Percentiles rank a stretch among this genome's conserved stretches.
Evolutionary conservation across 164 flowering plant species (phyloP).

Genomic region (Tetrastigma voinierianum): DNA sequence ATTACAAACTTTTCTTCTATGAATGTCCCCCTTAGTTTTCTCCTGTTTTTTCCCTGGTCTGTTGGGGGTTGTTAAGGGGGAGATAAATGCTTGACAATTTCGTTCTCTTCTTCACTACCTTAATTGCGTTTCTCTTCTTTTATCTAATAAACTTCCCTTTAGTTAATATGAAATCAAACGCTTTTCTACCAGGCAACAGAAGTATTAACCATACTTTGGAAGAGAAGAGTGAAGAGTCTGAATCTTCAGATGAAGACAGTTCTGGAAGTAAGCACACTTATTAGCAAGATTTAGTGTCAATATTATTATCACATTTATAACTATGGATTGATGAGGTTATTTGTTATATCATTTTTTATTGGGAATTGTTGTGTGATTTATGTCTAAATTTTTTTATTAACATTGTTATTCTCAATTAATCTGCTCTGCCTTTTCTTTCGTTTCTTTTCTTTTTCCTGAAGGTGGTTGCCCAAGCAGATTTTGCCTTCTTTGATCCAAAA

Average conservation of each 20-base stretch:
- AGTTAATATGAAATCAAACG: neutral
- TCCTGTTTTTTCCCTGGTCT: too few relatives aligned
- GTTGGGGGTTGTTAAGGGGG: too few relatives aligned
- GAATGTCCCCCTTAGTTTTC: too few relatives aligned
- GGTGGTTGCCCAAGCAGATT: slow-evolving; percentile 80
- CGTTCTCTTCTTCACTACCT: too few relatives aligned
- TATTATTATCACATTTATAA: too few relatives aligned
- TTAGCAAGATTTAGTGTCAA: neutral
- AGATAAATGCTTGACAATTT: too few relatives aligned
- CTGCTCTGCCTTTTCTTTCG: neutral
- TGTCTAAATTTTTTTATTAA: neutral
- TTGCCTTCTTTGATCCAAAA: slow-evolving; percentile 90
- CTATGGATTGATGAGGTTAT: neutral
- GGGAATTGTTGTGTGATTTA: neutral
- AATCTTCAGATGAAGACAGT: slow-evolving; percentile 58
- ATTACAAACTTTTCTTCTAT: too few relatives aligned
- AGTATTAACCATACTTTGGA: slow-evolving; percentile 9
- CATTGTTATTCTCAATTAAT: neutral
- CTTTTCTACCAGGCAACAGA: slow-evolving; percentile 26
- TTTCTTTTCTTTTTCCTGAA: slow-evolving; percentile 21
- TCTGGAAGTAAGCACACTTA: slow-evolving; percentile 42
- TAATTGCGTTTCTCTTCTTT: too few relatives aligned
- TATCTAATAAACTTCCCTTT: neutral
- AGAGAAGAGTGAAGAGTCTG: slow-evolving; percentile 20
- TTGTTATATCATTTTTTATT: neutral